These are phyloP conservation scores for Grigorovia transvaalensis DNA, from an alignment of 805 yeast genomes.

Conservation along the genomic window DNA sequence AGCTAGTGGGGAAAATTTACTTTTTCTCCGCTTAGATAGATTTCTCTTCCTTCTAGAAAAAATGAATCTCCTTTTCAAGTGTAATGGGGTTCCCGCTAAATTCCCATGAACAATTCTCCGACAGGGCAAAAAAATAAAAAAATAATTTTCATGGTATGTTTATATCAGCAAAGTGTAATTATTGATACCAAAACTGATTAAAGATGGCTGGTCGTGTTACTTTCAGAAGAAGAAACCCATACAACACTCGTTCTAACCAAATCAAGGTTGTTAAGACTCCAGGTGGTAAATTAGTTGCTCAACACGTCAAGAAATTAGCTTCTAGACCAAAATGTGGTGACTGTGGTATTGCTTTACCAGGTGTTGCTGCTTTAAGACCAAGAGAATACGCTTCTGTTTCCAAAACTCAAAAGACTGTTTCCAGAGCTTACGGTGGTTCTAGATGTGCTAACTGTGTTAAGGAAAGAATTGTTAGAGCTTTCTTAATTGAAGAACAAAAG, in stretches of 20 bases:
- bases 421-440: conserved; percentile 99
- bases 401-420: conserved; percentile 95
- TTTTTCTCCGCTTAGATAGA: background rate
- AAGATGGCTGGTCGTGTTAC: conserved; percentile 98
- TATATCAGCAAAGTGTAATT: background rate
- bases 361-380: conserved; percentile 94
- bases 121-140: background rate
- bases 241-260: conserved; percentile 99
- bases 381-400: conserved; percentile 92
- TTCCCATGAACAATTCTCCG: background rate
- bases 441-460: conserved; percentile 98
- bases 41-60: background rate
- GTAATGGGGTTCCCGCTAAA: background rate
- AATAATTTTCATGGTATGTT: background rate
- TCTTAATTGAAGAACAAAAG: conserved; percentile 99
- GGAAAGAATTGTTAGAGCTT: conserved; percentile 99
- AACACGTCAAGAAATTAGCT: conserved; percentile 89
- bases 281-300: conserved; percentile 98
- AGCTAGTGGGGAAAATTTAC: background rate
- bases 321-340: conserved; percentile 85
- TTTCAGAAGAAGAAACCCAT: conserved; percentile 98
- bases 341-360: conserved; percentile 73
- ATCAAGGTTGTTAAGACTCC: conserved; percentile 99
- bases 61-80: background rate
- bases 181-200: background rate